Evolutionary conservation across 768 basidiomycete genomes (phyloP), one percentile per base, ranked within the genome.

Genomic region (Chalciporus piperatus): DNA sequence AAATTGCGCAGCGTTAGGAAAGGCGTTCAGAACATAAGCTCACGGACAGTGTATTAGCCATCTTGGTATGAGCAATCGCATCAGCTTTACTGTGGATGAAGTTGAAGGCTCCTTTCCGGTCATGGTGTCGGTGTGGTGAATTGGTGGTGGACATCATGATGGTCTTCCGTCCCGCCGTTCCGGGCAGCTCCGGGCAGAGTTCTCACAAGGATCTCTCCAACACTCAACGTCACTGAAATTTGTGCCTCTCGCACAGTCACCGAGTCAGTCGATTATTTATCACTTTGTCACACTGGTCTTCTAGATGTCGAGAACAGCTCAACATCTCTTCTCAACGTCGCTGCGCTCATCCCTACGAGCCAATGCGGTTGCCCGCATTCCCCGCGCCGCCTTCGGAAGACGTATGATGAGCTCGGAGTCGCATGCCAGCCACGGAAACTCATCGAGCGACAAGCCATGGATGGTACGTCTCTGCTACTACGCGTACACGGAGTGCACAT

Each of bases 191-290:
- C 66, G 66, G 25, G 33, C 56, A 51, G 35, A 54, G 56, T 68
- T 66, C 66, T 59, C 65, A 60, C 63, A 55, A 27, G 20, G 39
- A 30, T 16, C 38, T 28, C 41, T 10, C 35, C 41, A 39, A 46
- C 48, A 32, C 38, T 59, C 63, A 61, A 62, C 64, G 67, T 58
- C 62, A 66, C 50, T 30, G 51, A 66, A 65, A 56, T 60, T 64
- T 66, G 48, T 56, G 41, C 13, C 13, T 22, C 33, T 52, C 46
- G 16, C 51, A 60, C 53, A 19, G 25, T 43, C 44, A 25, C 22
- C 4, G 22, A 22, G 22, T n/a, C n/a, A n/a, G n/a, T n/a, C n/a
- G n/a, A 10, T 37, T 59, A 62, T 48, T 57, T 62, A 54, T 57
- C 49, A 28, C 38, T 37, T 35, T 37, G 10, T 14, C 19, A n/a